These are phyloP conservation scores for Passiflora organensis DNA, from an alignment of 345 rosid species.

Conservation along the genomic window DNA sequence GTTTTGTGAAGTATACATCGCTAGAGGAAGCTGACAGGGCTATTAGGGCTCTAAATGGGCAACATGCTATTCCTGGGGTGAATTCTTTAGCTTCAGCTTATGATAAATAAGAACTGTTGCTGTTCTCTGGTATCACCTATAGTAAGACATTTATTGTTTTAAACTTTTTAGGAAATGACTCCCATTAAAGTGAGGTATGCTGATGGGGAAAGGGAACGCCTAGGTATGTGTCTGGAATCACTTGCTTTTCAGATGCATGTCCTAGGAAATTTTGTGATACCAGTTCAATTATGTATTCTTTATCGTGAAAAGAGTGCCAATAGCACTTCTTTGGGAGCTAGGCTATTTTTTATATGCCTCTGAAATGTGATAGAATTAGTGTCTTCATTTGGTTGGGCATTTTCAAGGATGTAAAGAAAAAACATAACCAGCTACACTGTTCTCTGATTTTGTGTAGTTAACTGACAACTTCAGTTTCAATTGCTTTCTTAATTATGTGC, in stretches of 20 bases:
- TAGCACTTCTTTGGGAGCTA: too few relatives aligned
- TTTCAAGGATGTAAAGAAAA: too few relatives aligned
- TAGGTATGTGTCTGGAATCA: constrained; percentile 17
- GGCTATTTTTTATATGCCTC: too few relatives aligned
- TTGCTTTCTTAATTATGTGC: too few relatives aligned
- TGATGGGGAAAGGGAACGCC: constrained; percentile 63
- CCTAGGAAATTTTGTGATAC: too few relatives aligned
- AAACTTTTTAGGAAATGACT: constrained; percentile 41
- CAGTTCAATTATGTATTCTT: too few relatives aligned
- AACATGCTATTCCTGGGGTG: constrained; percentile 73
- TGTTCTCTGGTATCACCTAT: constrained; percentile 3
- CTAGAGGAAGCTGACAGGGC: constrained; percentile 68
- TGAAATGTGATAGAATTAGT: too few relatives aligned
- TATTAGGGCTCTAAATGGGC: constrained; percentile 58
- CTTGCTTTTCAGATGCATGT: neutral
- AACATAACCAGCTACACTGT: too few relatives aligned
- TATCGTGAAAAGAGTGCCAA: too few relatives aligned
- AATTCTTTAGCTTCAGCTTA: constrained; percentile 23
- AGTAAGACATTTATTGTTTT: constrained; percentile 11
- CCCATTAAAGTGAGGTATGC: constrained; percentile 72
- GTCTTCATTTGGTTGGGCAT: too few relatives aligned
- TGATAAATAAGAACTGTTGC: constrained; percentile 2
- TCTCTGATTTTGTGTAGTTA: too few relatives aligned
- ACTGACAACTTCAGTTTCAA: too few relatives aligned
- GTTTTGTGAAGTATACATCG: constrained; percentile 76